Base-by-base conservation (phyloP, 768 basidiomycete species). In the Tubosaeta sp. region DNA sequence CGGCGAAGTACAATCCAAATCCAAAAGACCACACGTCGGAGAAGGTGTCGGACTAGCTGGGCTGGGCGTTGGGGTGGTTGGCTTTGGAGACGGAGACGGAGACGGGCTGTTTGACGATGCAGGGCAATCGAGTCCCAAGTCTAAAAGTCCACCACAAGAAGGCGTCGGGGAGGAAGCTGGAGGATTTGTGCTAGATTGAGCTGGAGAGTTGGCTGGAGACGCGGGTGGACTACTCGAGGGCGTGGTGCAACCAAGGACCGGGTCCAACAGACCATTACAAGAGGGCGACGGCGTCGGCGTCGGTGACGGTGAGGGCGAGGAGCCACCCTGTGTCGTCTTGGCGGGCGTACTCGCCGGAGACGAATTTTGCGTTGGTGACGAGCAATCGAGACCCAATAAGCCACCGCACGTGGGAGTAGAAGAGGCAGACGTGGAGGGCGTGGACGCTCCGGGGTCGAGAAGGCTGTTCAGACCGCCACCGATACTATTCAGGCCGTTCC, bases 331-430 rank as follows among this genome's bases (percentile, higher is more conserved):
- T 22, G 38, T 40, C 22, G 39, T 21, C 6, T 27, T 24, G 3
- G 42, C 18, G 6, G 53, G 25, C 2, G 55, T 38, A 14, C 34
- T 21, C 4, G 47, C 1, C 8, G 52, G 35, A 24, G 61, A 44
- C 21, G 46, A 30, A 2, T 51, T 29, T 29, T 49, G 6, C n/a
- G 41, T 25, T n/a, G 51, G 21, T 4, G 51, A 24, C n/a, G 55
- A 21, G 41, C 59, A 66, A 16, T 54, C 62, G 22, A 61, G 45
- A 3, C 57, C 64, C 29, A 66, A 45, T 2, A 64, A 34, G 1
- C 56, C 64, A 30, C 13, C 27, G n/a, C 63, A 65, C 21, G 47
- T n/a, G 4, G 50, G 41, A 22, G 49, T 13, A 10, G 45, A 3
- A 0, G 53, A 18, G 6, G 41, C 13, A 9, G 62, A 46, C 22